Evolutionary conservation across 1,284 basidiomycete genomes (phyloP), one percentile per base, ranked within the genome.

Genomic region (Malassezia vespertilionis): DNA sequence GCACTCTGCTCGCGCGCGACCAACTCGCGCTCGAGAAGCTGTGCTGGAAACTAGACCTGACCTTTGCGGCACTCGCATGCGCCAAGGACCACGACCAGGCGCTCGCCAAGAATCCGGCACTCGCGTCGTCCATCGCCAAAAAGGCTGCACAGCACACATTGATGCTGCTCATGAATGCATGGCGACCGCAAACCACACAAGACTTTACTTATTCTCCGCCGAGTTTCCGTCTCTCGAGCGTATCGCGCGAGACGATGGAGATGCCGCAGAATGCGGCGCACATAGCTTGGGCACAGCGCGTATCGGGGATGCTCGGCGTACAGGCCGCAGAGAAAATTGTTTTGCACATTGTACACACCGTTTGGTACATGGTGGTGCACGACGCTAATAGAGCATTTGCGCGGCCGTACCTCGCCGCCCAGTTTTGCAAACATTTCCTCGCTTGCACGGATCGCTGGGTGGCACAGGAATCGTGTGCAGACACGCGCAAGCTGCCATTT

Each of bases 341-440:
- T 5, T 11, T 10, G 3, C 48, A 51, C 22, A 34, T 51, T 14
- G 23, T 24, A 4, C 31, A 44, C 8, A 40, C 48, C 4, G 17
- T 45, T 2, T 51, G 48, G 48, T 51, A 51, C 33, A 51, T 37
- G 48, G 43, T 28, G 2, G 31, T 39, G 17, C 32, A 28, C 4
- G 48, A 51, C 26, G 17, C 23, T 3, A 17, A 18, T n/a, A 42
- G 48, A n/a, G 31, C 42, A 2, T 51, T 39, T 32, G 17, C 32
- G 23, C 36, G 48, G 2, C 48, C 48, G 7, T 11, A 8, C 11
- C 11, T 41, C 18, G 23, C 45, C 31, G 48, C 42, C 1, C 26
- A 36, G 8, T 45, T 35, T n/a, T 45, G 42, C 18, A 22, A 23
- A 22, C 37, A 40, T 2, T 20, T 26, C 7, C 27, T 28, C 24